Percentiles rank a stretch among this genome's conserved stretches.
These are phyloP conservation scores for Phytophthora megakarya DNA, from an alignment of 352 stramenopile genomes.

Conservation along the genomic window DNA sequence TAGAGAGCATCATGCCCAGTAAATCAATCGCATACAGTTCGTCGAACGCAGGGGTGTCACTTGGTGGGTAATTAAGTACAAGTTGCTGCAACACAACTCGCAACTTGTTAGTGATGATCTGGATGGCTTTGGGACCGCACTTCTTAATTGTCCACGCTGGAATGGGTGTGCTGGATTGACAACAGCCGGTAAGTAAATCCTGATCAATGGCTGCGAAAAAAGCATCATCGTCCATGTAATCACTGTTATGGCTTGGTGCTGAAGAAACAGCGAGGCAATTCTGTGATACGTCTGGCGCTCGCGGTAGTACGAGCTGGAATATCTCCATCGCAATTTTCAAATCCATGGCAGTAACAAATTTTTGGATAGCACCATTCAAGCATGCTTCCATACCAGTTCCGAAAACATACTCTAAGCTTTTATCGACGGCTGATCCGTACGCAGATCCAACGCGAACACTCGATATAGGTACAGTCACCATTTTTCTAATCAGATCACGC, in stretches of 20 bases:
- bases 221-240: slow-evolving; percentile 47
- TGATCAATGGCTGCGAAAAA: background rate
- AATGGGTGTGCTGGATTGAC: background rate
- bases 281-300: slow-evolving; percentile 32
- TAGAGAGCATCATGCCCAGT: slow-evolving; percentile 62
- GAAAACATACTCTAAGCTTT: slow-evolving; percentile 49
- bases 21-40: slow-evolving; percentile 77
- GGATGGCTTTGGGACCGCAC: slow-evolving; percentile 34
- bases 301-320: slow-evolving; percentile 50
- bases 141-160: slow-evolving; percentile 31
- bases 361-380: slow-evolving; percentile 44
- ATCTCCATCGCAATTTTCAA: slow-evolving; percentile 63
- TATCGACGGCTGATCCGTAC: slow-evolving; percentile 38
- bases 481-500: slow-evolving; percentile 45
- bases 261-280: slow-evolving; percentile 26
- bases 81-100: slow-evolving; percentile 56
- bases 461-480: slow-evolving; percentile 31
- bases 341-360: slow-evolving; percentile 35
- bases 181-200: background rate
- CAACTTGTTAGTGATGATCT: slow-evolving; percentile 41
- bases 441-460: slow-evolving; percentile 6
- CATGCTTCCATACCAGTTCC: slow-evolving; percentile 50
- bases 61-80: slow-evolving; percentile 53
- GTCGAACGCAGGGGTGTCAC: slow-evolving; percentile 36
- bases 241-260: slow-evolving; percentile 16